Evolutionary conservation across 805 yeast species (phyloP).

Genomic region (Yamadazyma paraphyllophila): DNA sequence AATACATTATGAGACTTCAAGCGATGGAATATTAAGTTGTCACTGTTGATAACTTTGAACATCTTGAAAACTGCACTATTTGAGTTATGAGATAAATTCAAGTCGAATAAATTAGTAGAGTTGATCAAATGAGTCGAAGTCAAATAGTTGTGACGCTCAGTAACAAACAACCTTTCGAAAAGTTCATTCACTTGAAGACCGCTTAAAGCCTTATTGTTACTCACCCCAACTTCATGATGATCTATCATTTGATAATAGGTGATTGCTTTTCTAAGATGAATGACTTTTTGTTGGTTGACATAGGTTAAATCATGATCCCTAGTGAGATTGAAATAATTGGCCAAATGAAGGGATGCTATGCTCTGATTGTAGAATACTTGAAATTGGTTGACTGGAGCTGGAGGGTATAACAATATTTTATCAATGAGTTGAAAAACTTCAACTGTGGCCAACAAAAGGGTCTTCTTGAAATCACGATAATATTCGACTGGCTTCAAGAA

Average conservation of each 20-base stretch:
- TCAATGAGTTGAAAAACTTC: constrained; percentile 27
- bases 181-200: constrained; percentile 27
- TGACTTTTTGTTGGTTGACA: constrained; percentile 28
- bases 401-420: constrained; percentile 18
- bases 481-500: constrained; percentile 49
- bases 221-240: constrained; percentile 16
- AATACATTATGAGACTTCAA: constrained; percentile 17
- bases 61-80: constrained; percentile 9
- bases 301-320: constrained; percentile 13
- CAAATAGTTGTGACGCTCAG: constrained; percentile 26
- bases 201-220: constrained; percentile 17
- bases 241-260: constrained; percentile 31
- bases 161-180: constrained; percentile 27
- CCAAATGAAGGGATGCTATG: constrained; percentile 26
- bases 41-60: constrained; percentile 15
- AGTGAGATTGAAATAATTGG: constrained; percentile 28
- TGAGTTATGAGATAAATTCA: constrained; percentile 5
- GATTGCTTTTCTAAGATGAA: constrained; percentile 26
- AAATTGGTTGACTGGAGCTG: constrained; percentile 18
- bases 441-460: constrained; percentile 25
- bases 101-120: constrained; percentile 13
- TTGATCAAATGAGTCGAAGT: constrained; percentile 16
- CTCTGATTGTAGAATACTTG: constrained; percentile 32
- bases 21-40: constrained; percentile 17
- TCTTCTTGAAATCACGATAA: constrained; percentile 36